Evolutionary conservation across 352 stramenopile species (phyloP).

Genomic region (Pythium aquatile): DNA sequence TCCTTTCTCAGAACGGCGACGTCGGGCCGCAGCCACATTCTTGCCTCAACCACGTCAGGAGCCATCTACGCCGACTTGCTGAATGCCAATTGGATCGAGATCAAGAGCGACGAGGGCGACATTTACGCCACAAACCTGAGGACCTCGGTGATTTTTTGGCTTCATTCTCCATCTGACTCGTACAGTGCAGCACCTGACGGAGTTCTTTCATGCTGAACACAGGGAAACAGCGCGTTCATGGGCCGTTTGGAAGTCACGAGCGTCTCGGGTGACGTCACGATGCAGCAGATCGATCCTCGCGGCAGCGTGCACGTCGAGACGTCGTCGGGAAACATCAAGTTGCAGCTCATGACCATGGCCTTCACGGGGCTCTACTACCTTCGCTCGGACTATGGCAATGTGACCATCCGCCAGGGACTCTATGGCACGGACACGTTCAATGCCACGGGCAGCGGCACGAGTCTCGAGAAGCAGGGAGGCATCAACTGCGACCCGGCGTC

Average conservation of each 20-base stretch:
- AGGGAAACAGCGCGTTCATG: constrained; percentile 68
- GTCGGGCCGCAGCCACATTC: constrained; percentile 49
- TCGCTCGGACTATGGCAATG: constrained; percentile 53
- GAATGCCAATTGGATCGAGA: constrained; percentile 55
- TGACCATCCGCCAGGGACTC: constrained; percentile 58
- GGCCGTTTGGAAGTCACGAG: constrained; percentile 63
- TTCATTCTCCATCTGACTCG: background rate
- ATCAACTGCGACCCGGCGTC: constrained; percentile 64
- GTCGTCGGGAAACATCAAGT: constrained; percentile 53
- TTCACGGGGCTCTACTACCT: constrained; percentile 70
- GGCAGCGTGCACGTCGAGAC: constrained; percentile 69
- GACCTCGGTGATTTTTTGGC: constrained; percentile 33
- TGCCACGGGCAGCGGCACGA: constrained; percentile 10
- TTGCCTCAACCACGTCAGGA: constrained; percentile 45
- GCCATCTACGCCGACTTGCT: constrained; percentile 42
- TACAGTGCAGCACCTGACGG: background rate
- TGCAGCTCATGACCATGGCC: constrained; percentile 52
- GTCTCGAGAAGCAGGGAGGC: constrained; percentile 46
- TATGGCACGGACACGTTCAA: constrained; percentile 50
- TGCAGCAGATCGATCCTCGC: constrained; percentile 46
- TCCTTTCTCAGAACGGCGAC: constrained; percentile 34
- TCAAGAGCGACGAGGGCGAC: constrained; percentile 44
- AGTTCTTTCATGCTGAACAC: background rate
- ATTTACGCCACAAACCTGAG: constrained; percentile 37
- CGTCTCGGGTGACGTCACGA: constrained; percentile 51